Evolutionary conservation across 192 early-diverging fungal species (phyloP), one percentile per base, ranked within the genome.

Genomic region (Backusella mclennaniae): DNA sequence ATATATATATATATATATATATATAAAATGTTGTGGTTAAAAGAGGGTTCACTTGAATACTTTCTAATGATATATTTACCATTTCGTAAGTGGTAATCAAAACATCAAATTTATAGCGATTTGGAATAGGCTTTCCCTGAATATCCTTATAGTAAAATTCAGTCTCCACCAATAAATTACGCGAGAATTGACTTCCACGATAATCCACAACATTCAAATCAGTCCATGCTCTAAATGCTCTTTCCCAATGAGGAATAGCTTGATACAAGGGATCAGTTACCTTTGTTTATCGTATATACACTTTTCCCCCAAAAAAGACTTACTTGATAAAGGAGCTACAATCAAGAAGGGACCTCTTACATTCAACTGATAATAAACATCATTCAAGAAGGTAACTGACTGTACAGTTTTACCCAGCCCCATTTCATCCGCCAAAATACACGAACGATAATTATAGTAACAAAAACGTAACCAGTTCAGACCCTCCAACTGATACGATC

Each of bases 361-460:
- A 59, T 85, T 86, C 21, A 90, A 83, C 14, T 84, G 81, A 42
- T 78, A 78, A 66, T 92, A 92, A 7, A 95, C 84, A 72, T 93
- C 86, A 71, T 92, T 86, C 17, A 96, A 80, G 70, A 96, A 93
- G 0, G 91, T 88, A 15, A 92, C 93, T 1, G 93, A 94, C 23
- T 53, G 23, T 9, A 41, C 38, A 8, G 31, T 23, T 44, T 77
- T 98, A 17, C 98, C 98, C 17, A 97, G 84, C 15, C 95, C 92
- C 94, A 92, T 90, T 85, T 98, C 96, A 80, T 98, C 96, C 0
- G 96, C 98, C 71, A 98, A 82, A 73, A 99, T 98, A 15, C 97
- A 85, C 14, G 90, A 93, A 52, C 93, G 90, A 36, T 85, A 75
- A 68, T 91, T 90, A 76, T 89, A 91, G 87, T 93, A 95, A 78